phyloP scores from a whole-genome alignment of 805 yeast species.

The Saccharomycopsis babjevae region DNA sequence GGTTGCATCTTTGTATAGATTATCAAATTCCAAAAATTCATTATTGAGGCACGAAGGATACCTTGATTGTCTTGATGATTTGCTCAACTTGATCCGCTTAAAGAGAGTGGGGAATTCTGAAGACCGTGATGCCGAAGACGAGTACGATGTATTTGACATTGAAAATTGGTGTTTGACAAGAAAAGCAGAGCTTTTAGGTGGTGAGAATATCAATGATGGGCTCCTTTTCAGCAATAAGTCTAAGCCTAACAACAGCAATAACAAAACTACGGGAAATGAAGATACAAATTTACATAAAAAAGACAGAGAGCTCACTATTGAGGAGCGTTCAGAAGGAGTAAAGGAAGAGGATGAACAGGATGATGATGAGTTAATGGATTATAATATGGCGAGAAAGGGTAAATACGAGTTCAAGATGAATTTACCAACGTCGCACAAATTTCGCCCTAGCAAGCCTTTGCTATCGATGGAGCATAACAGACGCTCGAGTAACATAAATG shows the following conservation, averaged over 20 bases:
- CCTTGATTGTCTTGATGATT: slow-evolving; percentile 49
- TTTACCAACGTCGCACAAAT: slow-evolving; percentile 5
- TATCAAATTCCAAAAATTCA: slow-evolving; percentile 43
- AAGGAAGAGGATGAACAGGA: not conserved
- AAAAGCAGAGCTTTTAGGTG: slow-evolving; percentile 32
- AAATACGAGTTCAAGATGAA: slow-evolving; percentile 7
- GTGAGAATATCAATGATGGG: slow-evolving; percentile 17
- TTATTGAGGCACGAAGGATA: slow-evolving; percentile 47
- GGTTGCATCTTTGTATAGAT: slow-evolving; percentile 55
- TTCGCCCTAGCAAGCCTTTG: slow-evolving; percentile 9
- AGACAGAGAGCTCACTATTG: not conserved
- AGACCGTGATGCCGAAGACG: not conserved
- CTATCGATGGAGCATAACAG: slow-evolving; percentile 1
- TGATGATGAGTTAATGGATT: not conserved
- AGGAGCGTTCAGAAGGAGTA: not conserved
- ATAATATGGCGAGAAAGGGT: not conserved
- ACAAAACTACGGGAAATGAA: not conserved
- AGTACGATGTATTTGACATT: slow-evolving; percentile 31
- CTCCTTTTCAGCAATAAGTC: slow-evolving; percentile 4
- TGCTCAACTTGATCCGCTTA: slow-evolving; percentile 31
- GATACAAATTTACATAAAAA: not conserved
- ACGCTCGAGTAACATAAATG: not conserved
- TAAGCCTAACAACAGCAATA: not conserved
- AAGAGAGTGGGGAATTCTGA: slow-evolving; percentile 2
- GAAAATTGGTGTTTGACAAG: slow-evolving; percentile 44